Conservation (phyloP, 345 rosid genomes). For the Reutealis trisperma region DNA sequence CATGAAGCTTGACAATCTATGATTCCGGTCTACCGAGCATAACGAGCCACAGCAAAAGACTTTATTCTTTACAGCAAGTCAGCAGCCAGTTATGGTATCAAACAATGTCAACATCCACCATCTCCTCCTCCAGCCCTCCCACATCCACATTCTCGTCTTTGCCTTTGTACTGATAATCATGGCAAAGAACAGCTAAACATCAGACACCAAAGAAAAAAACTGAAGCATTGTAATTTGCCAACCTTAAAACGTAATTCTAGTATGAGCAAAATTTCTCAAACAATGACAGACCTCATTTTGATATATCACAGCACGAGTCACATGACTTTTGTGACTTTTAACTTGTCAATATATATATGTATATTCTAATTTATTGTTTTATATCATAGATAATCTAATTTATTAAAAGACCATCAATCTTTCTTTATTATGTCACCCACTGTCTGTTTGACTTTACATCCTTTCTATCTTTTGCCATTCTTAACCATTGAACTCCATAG, state of each 20-base stretch:
- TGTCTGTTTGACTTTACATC: too few relatives aligned
- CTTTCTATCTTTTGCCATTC: too few relatives aligned
- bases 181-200: not conserved
- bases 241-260: not conserved
- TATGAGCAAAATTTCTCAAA: not conserved
- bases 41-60: not conserved
- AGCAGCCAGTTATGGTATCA: not conserved
- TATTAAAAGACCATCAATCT: too few relatives aligned
- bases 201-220: not conserved
- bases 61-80: not conserved
- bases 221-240: not conserved
- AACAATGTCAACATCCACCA: conserved; percentile 30
- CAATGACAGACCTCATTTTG: not conserved
- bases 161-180: conserved; percentile 42
- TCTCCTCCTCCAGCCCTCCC: conserved; percentile 37
- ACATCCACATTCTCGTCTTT: conserved; percentile 44
- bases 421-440: too few relatives aligned
- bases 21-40: not conserved
- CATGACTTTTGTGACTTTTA: too few relatives aligned
- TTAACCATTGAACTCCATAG: too few relatives aligned
- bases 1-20: not conserved
- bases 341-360: too few relatives aligned
- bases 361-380: too few relatives aligned
- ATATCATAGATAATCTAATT: too few relatives aligned
- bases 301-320: too few relatives aligned